Conservation (phyloP, 306 rosid species). For the Oxytropis ochrocephala region DNA sequence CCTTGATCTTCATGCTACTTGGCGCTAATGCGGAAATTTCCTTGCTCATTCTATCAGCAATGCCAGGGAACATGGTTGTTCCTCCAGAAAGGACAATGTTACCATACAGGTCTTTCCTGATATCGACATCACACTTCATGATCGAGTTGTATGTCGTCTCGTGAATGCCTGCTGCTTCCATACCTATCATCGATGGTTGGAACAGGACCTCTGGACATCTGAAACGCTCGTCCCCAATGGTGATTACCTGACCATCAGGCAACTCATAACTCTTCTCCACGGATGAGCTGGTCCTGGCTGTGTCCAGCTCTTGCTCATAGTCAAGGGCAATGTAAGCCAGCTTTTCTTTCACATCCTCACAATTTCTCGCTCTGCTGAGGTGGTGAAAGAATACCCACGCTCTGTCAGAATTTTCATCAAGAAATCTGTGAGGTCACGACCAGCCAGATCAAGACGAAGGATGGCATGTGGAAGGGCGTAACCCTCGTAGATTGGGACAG, state of each 20-base stretch:
- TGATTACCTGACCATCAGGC: constrained; percentile 97
- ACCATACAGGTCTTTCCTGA: constrained; percentile 93
- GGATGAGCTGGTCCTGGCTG: constrained; percentile 83
- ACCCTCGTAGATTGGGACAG: constrained; percentile 96
- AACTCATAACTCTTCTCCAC: constrained; percentile 98
- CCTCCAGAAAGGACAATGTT: constrained; percentile 99
- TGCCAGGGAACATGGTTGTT: constrained; percentile 95
- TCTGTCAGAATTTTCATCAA: constrained; percentile 96
- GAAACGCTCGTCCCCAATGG: constrained; percentile 96
- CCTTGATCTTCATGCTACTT: constrained; percentile 99
- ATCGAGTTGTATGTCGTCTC: constrained; percentile 99
- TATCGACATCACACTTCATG: constrained; percentile 97
- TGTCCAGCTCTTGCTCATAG: constrained; percentile 83
- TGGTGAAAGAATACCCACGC: constrained; percentile 94
- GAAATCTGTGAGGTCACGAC: constrained; percentile 94
- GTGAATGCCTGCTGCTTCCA: constrained; percentile 99
- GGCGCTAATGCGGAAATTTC: constrained; percentile 97
- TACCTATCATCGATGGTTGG: constrained; percentile 94
- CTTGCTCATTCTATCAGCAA: constrained; percentile 98
- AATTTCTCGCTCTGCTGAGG: constrained; percentile 98
- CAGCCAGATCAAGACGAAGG: constrained; percentile 98
- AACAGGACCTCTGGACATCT: constrained; percentile 95
- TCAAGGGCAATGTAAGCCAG: constrained; percentile 87
- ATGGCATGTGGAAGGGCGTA: constrained; percentile 99
- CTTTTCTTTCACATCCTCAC: constrained; percentile 98